A percentile compares a stretch with the other conserved stretches of the same genome.
Evolutionary conservation across 371 early-diverging fungal genomes (phyloP).

Genomic region (Haplosporangium sp.): DNA sequence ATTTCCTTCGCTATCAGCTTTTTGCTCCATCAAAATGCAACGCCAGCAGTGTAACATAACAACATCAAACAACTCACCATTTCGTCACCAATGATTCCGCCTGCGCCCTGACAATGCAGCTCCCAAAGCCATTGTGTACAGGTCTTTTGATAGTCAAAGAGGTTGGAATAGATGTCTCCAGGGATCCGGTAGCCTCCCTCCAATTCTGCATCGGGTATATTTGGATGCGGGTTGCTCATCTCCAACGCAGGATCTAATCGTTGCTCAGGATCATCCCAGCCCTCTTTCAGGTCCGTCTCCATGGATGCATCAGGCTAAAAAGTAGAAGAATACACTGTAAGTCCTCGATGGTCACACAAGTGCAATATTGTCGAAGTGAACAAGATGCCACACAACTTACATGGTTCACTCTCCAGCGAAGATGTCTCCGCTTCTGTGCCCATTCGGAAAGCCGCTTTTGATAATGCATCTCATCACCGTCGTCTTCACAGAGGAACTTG

Average conservation of each 20-base stretch:
- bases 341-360: no score
- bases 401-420: constrained; percentile 55
- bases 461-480: constrained; percentile 71
- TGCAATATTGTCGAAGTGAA: no score
- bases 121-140: constrained; percentile 93
- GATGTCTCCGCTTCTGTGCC: constrained; percentile 62
- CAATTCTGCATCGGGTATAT: constrained; percentile 67
- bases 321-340: neutral
- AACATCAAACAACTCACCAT: constrained; percentile 68
- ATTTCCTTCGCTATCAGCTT: no score
- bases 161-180: constrained; percentile 82
- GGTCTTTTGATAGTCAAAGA: constrained; percentile 95
- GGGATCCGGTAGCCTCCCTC: constrained; percentile 78
- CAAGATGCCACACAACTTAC: constrained; percentile 23
- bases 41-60: neutral
- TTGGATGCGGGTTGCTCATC: constrained; percentile 70
- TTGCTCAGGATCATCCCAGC: constrained; percentile 39
- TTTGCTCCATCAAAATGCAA: neutral
- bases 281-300: constrained; percentile 30
- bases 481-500: constrained; percentile 62
- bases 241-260: constrained; percentile 61
- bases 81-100: constrained; percentile 98
- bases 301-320: constrained; percentile 26
- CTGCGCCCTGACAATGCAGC: constrained; percentile 86
- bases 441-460: constrained; percentile 67